Evolutionary conservation across 257 asterid species (phyloP), one percentile per base, ranked within the genome.

Genomic region (Ligustrum vulgare): DNA sequence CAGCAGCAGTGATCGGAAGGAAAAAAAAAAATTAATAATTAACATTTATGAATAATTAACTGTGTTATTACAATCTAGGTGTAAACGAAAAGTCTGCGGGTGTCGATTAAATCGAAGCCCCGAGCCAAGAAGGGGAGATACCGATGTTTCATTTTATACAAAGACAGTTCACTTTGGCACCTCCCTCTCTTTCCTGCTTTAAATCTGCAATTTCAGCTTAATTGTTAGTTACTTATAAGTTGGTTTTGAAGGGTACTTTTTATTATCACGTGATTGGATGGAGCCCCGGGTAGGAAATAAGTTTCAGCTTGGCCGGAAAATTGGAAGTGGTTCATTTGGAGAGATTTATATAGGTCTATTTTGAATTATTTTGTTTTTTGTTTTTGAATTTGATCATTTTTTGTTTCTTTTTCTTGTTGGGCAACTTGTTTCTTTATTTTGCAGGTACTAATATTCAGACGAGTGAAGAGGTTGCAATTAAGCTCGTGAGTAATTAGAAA

Each of bases 291-390:
- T 91, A 62, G 97, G 92, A 67, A 91, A 91, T 68, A 92, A 90
- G 78, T 92, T 86, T 75, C 91, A 90, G 41, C 74, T 92, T 66
- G 97, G 97, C 66, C 88, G 97, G 82, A 92, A 92, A 81, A 90
- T 92, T 35, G 98, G 97, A 62, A 88, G 96, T 81, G 98, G 98
- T 54, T 90, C 98, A 6, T 92, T 92, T 74, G 98, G 98, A 73
- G 98, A 92, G 96, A 90, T 92, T 91, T 88, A 92, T 81, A 85
- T 89, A 66, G 98, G 98, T 56, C 5, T 28, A 4, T 22, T 18
- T 75, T 25, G 47, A 41, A 8, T 62, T 56, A 3, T 36, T 31
- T 37, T 70, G 7, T n/a, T 43, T 45, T 65, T 72, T 11, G 41
- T 70, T 56, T 12, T 78, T 65, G 35, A 34, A 37, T 58, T 73